A percentile compares a stretch with the other conserved stretches of the same genome.
These are phyloP conservation scores for Aspergillus arachidicola DNA, from an alignment of 2,329 filamentous ascomycete genomes.

Conservation along the genomic window DNA sequence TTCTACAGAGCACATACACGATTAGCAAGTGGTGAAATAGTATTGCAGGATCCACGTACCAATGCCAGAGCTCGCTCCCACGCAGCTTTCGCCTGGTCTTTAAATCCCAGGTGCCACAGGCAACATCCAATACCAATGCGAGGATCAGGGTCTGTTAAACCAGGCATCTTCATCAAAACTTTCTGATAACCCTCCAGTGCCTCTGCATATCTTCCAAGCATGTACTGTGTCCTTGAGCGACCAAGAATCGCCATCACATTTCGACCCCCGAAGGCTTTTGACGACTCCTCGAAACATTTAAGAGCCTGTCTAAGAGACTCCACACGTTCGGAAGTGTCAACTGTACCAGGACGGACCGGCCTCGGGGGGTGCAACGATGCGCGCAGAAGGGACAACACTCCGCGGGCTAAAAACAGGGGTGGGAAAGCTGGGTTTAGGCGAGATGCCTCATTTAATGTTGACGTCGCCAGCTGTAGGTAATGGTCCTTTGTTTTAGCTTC, in stretches of 20 bases:
- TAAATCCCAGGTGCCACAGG: slow-evolving; percentile 94
- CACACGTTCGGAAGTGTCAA: slow-evolving; percentile 69
- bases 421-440: slow-evolving; percentile 91
- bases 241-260: slow-evolving; percentile 94
- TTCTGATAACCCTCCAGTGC: slow-evolving; percentile 85
- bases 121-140: slow-evolving; percentile 95
- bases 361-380: slow-evolving; percentile 82
- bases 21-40: slow-evolving; percentile 8
- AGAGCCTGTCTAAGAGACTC: slow-evolving; percentile 82
- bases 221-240: slow-evolving; percentile 82
- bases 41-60: slow-evolving; percentile 44
- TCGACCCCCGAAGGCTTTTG: slow-evolving; percentile 77
- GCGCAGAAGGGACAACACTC: slow-evolving; percentile 83
- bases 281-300: slow-evolving; percentile 93
- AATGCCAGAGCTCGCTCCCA: slow-evolving; percentile 89
- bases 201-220: slow-evolving; percentile 81
- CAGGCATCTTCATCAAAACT: slow-evolving; percentile 80
- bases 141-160: slow-evolving; percentile 88
- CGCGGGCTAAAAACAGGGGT: slow-evolving; percentile 86
- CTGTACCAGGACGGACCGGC: slow-evolving; percentile 59
- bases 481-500: slow-evolving; percentile 90
- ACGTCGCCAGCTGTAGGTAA: slow-evolving; percentile 88
- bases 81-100: slow-evolving; percentile 84
- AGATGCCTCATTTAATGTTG: slow-evolving; percentile 91
- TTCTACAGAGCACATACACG: slow-evolving; percentile 44